Evolutionary conservation across 768 basidiomycete species (phyloP), one percentile per base, ranked within the genome.

Genomic region (Termitomyces sp.): DNA sequence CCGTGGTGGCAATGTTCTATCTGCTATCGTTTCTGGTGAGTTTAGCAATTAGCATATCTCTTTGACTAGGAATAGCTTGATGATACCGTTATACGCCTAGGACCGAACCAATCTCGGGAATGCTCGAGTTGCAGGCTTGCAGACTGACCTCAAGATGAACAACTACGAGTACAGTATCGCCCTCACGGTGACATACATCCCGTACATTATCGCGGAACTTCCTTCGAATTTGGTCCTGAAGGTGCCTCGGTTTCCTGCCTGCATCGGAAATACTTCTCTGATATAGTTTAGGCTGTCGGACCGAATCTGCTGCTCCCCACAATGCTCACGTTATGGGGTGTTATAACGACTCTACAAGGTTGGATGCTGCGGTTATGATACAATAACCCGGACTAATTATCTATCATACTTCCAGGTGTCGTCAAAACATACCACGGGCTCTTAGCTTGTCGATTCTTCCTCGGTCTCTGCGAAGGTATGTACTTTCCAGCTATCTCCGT

Each of bases 291-390:
- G 50, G 50, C 50, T 30, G 50, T 52, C 10, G 50, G 50, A 20
- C 50, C 50, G n/a, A 52, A 52, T 18, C 37, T 52, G 26, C 26
- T 55, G 24, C 16, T 55, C 13, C 88, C 89, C 0, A 69, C 81
- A 1, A 82, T 88, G 79, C 69, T 88, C 48, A 77, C 81, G 0
- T 63, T 82, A 1, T 91, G 89, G 88, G 88, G 88, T n/a, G 47
- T 88, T n/a, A 78, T 85, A 14, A 78, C 81, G 10, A 76, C 84
- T 9, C 72, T 83, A 45, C 87, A 89, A 77, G 86, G 85, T 79
- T 51, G 26, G 62, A 2, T 54, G 30, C 20, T 56, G 30, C 51
- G 42, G n/a, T 49, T 46, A 6, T 34, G 33, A 6, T 24, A 13
- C 46, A 9, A 39, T 1, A 36, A 22, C 4, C 8, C 20, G 18